Evolutionary conservation across 495 filamentous ascomycete species (phyloP).

Genomic region (Bathelium albidoporum): DNA sequence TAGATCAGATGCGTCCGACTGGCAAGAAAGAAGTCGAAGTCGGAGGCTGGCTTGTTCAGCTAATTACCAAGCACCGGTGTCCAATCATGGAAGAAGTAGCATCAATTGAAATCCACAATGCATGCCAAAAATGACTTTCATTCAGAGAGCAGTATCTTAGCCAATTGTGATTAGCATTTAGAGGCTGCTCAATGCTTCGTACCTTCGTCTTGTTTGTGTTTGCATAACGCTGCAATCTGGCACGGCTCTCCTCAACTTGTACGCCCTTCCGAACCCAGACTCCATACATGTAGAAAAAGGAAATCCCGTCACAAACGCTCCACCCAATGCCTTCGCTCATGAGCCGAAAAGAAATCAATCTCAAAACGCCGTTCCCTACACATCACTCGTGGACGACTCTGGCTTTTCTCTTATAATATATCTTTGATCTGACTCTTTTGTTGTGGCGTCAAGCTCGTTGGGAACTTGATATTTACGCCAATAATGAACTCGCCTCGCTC

Average conservation of each 20-base stretch:
- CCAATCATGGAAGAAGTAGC: too few species aligned
- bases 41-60: too few species aligned
- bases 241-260: too few species aligned
- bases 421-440: conserved; percentile 75
- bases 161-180: too few species aligned
- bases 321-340: conserved; percentile 3
- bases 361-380: neutral
- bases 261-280: neutral
- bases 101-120: too few species aligned
- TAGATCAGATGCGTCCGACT: too few species aligned
- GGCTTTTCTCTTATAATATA: conserved; percentile 41
- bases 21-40: too few species aligned
- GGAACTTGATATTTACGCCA: conserved; percentile 86
- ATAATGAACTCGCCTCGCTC: conserved; percentile 81
- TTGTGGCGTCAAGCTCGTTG: conserved; percentile 54
- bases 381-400: neutral
- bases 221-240: neutral
- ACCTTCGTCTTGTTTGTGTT: neutral
- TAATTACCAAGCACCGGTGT: neutral
- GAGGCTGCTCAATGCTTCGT: too few species aligned
- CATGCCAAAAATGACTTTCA: neutral
- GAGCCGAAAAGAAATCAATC: neutral
- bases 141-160: neutral
- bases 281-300: neutral
- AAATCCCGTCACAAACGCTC: neutral